Percentiles rank a stretch among this genome's conserved stretches.
Evolutionary conservation across 2,329 filamentous ascomycete genomes (phyloP).

Genomic region (Uncinocarpus reesii): DNA sequence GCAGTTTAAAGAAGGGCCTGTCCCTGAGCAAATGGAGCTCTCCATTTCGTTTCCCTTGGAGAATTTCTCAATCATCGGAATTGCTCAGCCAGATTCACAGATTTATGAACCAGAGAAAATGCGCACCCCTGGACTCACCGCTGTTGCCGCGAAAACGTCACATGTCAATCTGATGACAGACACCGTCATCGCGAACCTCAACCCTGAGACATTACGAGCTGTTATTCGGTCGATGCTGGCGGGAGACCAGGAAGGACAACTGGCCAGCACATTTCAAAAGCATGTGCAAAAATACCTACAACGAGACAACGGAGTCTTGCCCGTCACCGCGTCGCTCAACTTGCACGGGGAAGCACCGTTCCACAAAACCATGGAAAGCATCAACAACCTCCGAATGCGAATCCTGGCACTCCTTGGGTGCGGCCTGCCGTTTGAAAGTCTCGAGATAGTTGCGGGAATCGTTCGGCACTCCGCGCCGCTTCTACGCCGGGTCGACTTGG

Average conservation of each 20-base stretch:
- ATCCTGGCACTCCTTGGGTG: conserved; percentile 12
- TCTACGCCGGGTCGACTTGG: neutral
- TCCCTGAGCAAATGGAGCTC: neutral
- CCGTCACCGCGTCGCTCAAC: conserved; percentile 2
- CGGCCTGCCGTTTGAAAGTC: conserved; percentile 13
- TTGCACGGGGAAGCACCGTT: neutral
- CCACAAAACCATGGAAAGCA: conserved; percentile 6
- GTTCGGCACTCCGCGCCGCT: conserved; percentile 9
- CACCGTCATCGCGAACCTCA: conserved; percentile 15
- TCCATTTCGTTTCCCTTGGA: neutral
- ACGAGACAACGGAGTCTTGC: conserved; percentile 7
- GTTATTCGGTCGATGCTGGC: conserved; percentile 15
- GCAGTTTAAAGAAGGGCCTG: neutral
- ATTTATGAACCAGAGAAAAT: too few species aligned
- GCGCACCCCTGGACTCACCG: neutral
- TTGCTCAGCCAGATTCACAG: too few species aligned
- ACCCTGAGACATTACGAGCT: conserved; percentile 9
- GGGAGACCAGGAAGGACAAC: conserved; percentile 13
- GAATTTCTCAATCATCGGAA: neutral
- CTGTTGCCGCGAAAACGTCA: conserved; percentile 10
- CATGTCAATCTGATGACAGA: conserved; percentile 17
- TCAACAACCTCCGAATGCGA: conserved; percentile 8
- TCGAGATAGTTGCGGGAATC: conserved; percentile 9
- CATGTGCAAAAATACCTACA: conserved; percentile 12
- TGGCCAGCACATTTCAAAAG: conserved; percentile 10